A percentile compares a stretch with the other conserved stretches of the same genome.
Evolutionary conservation across 2,329 filamentous ascomycete genomes (phyloP).

Genomic region (Hirsutella minnesotensis): DNA sequence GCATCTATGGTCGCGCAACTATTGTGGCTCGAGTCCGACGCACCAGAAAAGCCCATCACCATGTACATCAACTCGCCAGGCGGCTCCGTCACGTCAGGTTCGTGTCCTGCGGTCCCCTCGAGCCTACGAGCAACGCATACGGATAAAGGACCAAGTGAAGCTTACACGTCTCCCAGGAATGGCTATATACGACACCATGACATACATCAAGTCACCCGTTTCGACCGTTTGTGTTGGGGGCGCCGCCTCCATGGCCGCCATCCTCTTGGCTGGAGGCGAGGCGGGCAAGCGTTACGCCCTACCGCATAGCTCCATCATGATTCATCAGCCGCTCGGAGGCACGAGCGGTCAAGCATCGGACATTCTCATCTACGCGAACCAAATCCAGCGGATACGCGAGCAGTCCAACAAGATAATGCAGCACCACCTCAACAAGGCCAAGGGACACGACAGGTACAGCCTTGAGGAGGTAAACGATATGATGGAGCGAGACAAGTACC

Average conservation of each 20-base stretch:
- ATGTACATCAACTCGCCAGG: constrained; percentile 98
- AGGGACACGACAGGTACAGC: constrained; percentile 63
- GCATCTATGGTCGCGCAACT: constrained; percentile 94
- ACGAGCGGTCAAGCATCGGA: constrained; percentile 58
- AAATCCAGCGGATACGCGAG: constrained; percentile 77
- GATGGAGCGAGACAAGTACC: constrained; percentile 95
- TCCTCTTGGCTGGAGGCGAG: constrained; percentile 77
- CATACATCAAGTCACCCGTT: constrained; percentile 86
- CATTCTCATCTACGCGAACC: constrained; percentile 93
- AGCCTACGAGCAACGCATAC: no score
- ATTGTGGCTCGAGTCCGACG: constrained; percentile 95
- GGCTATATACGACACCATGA: constrained; percentile 98
- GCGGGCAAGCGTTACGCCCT: constrained; percentile 77
- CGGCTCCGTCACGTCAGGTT: constrained; percentile 69
- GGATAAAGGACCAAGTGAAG: neutral
- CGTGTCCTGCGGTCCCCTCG: constrained; percentile 3
- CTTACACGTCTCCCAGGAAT: constrained; percentile 30
- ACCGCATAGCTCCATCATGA: constrained; percentile 92
- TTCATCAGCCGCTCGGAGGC: constrained; percentile 83
- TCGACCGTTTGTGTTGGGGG: constrained; percentile 92
- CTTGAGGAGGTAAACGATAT: constrained; percentile 80
- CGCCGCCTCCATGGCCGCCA: constrained; percentile 87
- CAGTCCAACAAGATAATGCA: constrained; percentile 88
- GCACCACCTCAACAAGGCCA: constrained; percentile 67
- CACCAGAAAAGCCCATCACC: constrained; percentile 85